A percentile compares a stretch with the other conserved stretches of the same genome.
Evolutionary conservation across 768 basidiomycete genomes (phyloP).

Genomic region (Amanita phalloides): DNA sequence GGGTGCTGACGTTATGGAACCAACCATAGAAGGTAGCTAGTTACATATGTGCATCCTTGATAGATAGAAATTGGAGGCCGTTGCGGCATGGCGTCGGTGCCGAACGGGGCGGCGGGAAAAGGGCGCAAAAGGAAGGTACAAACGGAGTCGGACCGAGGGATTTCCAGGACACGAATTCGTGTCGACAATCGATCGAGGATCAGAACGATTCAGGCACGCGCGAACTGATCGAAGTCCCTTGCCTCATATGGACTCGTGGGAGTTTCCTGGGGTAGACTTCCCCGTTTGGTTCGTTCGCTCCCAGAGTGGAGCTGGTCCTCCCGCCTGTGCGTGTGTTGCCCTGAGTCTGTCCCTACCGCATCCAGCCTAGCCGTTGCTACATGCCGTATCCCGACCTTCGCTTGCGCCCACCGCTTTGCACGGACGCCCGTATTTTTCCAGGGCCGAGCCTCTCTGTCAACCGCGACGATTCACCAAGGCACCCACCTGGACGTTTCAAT

Average conservation of each 20-base stretch:
- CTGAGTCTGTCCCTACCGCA: not conserved
- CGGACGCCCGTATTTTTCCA: not conserved
- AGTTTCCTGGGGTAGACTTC: conserved; percentile 4
- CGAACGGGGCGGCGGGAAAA: not conserved
- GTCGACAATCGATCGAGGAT: conserved; percentile 6
- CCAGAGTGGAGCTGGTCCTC: conserved; percentile 4
- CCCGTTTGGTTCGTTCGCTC: not conserved
- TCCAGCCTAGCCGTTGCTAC: not conserved
- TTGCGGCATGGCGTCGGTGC: not conserved
- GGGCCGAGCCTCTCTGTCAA: not conserved
- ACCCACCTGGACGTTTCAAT: not conserved
- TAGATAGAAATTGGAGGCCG: not conserved
- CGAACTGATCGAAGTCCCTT: conserved; percentile 4
- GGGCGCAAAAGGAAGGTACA: not conserved
- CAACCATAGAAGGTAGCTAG: no score
- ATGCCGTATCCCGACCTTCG: not conserved
- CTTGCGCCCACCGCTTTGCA: not conserved
- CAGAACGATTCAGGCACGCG: conserved; percentile 4
- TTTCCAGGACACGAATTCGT: not conserved
- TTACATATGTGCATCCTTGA: no score
- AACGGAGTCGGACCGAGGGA: not conserved
- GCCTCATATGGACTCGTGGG: not conserved
- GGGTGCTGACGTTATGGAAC: not conserved
- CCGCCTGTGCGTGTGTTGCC: not conserved
- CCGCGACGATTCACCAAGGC: conserved; percentile 1